Conservation (phyloP, 176 grass and related monocot species). For the Oryza glaberrima region DNA sequence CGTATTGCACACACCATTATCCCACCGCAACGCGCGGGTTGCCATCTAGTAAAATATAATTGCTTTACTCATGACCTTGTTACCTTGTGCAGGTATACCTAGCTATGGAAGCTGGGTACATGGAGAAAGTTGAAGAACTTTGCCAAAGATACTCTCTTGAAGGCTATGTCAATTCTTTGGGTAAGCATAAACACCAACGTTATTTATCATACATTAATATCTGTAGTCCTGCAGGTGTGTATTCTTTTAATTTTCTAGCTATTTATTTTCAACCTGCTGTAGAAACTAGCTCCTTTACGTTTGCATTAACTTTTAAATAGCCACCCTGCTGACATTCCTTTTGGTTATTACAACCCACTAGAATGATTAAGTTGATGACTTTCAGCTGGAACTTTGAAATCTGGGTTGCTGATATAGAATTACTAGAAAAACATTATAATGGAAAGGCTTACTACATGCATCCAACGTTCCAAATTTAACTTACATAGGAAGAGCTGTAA, state of each 20-base stretch:
- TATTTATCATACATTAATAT: conserved; percentile 17
- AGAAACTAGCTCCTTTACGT: background rate
- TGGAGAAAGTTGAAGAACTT: conserved; percentile 88
- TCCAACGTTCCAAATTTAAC: background rate
- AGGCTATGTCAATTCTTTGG: conserved; percentile 79
- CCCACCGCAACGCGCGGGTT: too few species aligned
- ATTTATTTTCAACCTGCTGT: conserved; percentile 9
- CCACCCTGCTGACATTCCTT: background rate
- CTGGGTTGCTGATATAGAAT: conserved; percentile 6
- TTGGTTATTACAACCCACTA: background rate
- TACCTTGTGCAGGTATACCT: conserved; percentile 68
- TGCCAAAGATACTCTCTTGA: conserved; percentile 86
- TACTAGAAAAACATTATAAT: conserved; percentile 5
- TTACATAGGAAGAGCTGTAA: background rate
- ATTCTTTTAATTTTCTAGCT: conserved; percentile 14
- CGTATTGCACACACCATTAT: too few species aligned
- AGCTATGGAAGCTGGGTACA: conserved; percentile 96
- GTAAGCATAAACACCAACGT: conserved; percentile 41
- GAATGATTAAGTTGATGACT: background rate
- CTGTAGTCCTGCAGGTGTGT: conserved; percentile 18
- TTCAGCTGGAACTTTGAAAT: background rate
- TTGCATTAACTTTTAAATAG: conserved; percentile 32
- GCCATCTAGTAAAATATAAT: background rate
- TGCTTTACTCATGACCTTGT: background rate
- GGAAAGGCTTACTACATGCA: background rate